These are phyloP conservation scores for Crepidotus variabilis DNA, from an alignment of 768 basidiomycete genomes.

Conservation along the genomic window DNA sequence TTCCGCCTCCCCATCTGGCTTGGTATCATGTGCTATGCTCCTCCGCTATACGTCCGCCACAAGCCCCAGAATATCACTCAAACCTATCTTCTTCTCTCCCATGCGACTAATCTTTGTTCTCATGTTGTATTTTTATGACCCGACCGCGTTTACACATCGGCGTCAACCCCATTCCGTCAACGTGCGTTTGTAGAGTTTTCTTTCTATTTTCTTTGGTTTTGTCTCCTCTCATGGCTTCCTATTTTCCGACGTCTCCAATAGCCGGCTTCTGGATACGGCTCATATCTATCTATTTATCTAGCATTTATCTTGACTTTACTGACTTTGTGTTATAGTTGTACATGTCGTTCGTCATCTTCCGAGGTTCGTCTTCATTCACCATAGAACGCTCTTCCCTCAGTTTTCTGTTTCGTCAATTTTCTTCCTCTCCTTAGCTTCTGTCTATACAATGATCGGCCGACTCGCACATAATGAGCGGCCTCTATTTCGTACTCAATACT, in stretches of 20 bases:
- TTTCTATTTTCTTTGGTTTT: not conserved
- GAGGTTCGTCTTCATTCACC: not conserved
- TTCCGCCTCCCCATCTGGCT: constrained; percentile 2
- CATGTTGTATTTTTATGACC: constrained; percentile 9
- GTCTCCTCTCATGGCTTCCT: not conserved
- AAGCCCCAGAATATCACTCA: constrained; percentile 3
- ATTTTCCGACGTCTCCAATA: not conserved
- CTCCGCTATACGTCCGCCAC: not conserved
- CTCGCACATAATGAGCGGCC: not conserved
- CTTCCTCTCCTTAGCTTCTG: not conserved
- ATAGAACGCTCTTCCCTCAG: not conserved
- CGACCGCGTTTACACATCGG: not conserved
- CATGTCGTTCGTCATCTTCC: not conserved
- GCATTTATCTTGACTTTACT: not conserved
- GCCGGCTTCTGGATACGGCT: not conserved
- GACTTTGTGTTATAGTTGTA: not conserved
- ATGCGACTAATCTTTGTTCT: not conserved
- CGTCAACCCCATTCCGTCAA: not conserved
- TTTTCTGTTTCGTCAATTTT: not conserved
- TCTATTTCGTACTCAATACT: not conserved
- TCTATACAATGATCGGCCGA: not conserved
- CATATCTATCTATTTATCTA: not conserved
- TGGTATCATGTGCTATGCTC: constrained; percentile 4
- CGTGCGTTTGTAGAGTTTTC: not conserved
- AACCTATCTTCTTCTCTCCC: not conserved